Percentiles rank a stretch among this genome's conserved stretches.
Conservation (phyloP, 768 basidiomycete species). For the Floccularia luteovirens region DNA sequence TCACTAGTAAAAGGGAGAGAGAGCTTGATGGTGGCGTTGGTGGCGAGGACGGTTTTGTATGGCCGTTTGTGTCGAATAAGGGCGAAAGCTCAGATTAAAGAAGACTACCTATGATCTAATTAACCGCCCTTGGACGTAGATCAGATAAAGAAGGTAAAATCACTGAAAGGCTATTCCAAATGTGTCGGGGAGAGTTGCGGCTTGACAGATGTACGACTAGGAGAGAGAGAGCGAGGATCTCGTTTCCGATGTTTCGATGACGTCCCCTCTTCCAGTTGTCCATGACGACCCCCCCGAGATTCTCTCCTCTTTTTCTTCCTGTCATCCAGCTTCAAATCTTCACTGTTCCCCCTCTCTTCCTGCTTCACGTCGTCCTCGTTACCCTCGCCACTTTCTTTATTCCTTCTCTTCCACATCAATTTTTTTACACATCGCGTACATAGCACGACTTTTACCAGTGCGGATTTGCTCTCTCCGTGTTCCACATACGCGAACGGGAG, state of each 20-base stretch:
- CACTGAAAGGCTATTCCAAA: no score
- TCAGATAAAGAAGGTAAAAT: no score
- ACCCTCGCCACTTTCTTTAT: slow-evolving; percentile 37
- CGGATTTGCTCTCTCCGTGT: slow-evolving; percentile 63
- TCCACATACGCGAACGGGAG: slow-evolving; percentile 88
- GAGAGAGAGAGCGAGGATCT: slow-evolving; percentile 29
- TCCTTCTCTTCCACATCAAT: slow-evolving; percentile 77
- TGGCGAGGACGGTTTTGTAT: not conserved
- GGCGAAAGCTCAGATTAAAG: no score
- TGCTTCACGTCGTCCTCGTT: not conserved
- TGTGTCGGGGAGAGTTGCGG: no score
- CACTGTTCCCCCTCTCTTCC: not conserved
- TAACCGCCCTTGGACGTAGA: no score
- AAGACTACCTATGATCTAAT: no score
- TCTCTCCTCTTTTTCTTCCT: slow-evolving; percentile 1
- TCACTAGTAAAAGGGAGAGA: slow-evolving; percentile 19
- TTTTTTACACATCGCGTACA: slow-evolving; percentile 77
- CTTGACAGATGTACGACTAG: slow-evolving; percentile 10
- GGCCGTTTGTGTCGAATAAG: no score
- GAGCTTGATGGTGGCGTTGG: slow-evolving; percentile 24
- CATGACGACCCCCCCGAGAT: not conserved
- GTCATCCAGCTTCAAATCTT: not conserved
- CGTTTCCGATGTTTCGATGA: slow-evolving; percentile 13
- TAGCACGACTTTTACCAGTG: slow-evolving; percentile 86
- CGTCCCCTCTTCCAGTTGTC: slow-evolving; percentile 3